Base-by-base conservation (phyloP, 306 rosid species). In the Arachis stenosperma region DNA sequence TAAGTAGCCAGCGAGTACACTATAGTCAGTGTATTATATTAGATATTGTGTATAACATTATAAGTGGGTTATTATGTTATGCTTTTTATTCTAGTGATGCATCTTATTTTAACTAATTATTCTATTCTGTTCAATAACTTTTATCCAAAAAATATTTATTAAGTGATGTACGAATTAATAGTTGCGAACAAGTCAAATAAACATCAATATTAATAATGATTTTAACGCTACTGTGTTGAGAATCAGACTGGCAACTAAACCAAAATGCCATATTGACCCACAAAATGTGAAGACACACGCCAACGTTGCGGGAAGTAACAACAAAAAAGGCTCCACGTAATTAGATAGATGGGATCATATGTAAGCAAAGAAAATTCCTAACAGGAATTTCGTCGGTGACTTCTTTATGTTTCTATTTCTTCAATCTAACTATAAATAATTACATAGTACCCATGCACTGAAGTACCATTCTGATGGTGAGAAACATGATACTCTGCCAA, bases 401-500 rank as follows among this genome's bases (percentile, higher is more conserved):
- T 22, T 36, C 54, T 46, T 46, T 55, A 29, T 48, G 10, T 71
- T 65, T 9, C 55, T 65, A 46, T 65, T 36, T 33, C 27, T 22
- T 22, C 27, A 22, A 22, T 22, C 13, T 42, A 40, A 11, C 59
- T 17, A 53, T 15, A 51, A 55, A 29, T 15, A 46, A 73, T 15
- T 50, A 46, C 43, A 33, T 40, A 65, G 42, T 29, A 50, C 61
- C 41, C 70, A 7, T 54, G 42, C 6, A 9, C 41, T 29, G 50
- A 59, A 40, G 58, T 2, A 51, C 70, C 57, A 51, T 70, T 12
- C 7, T 3, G 7, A 42, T 42, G 43, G 11, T 37, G 68, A 78
- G 47, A 43, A 64, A 40, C 66, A 61, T 61, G 50, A 71, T 36
- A 71, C 54, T 55, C 6, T 36, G 68, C 77, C 73, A 55, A 78